phyloP scores from a whole-genome alignment of 352 stramenopile species.

The Globisporangium paroecandrum region DNA sequence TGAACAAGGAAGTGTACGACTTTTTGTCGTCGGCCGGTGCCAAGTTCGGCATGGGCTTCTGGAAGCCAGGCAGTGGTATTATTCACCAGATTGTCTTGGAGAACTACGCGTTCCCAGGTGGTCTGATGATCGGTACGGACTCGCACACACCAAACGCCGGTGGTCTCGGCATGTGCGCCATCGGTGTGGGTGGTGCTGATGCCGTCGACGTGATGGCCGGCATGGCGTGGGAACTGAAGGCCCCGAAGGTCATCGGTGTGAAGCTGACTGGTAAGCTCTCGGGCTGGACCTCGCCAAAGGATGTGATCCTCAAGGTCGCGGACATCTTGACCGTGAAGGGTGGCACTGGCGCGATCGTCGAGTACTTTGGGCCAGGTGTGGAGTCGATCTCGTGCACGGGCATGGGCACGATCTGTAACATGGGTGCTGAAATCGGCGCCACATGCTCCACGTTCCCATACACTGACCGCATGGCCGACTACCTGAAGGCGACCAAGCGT shows the following conservation, averaged over 20 bases:
- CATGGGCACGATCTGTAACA: conserved; percentile 95
- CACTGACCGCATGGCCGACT: conserved; percentile 90
- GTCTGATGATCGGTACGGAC: conserved; percentile 94
- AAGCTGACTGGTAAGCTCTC: conserved; percentile 92
- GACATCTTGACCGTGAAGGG: conserved; percentile 94
- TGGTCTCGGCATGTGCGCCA: conserved; percentile 91
- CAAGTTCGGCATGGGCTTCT: conserved; percentile 94
- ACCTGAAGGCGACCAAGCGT: conserved; percentile 88
- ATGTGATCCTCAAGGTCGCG: conserved; percentile 93
- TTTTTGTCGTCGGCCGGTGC: conserved; percentile 89
- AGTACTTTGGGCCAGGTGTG: conserved; percentile 92
- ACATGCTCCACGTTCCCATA: conserved; percentile 94
- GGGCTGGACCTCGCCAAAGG: conserved; percentile 92
- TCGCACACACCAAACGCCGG: conserved; percentile 93
- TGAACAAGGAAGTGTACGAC: conserved; percentile 93
- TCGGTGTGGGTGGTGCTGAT: conserved; percentile 91
- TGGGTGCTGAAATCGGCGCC: conserved; percentile 92
- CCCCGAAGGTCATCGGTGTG: conserved; percentile 93
- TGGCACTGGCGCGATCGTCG: conserved; percentile 90
- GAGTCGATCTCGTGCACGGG: conserved; percentile 93
- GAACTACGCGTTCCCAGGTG: conserved; percentile 94
- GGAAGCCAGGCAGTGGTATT: conserved; percentile 91
- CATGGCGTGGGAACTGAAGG: conserved; percentile 94
- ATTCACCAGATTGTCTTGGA: conserved; percentile 95
- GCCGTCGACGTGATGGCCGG: conserved; percentile 93